Evolutionary conservation across 164 flowering plant species (phyloP).

Genomic region (Magnolia changhungtana): DNA sequence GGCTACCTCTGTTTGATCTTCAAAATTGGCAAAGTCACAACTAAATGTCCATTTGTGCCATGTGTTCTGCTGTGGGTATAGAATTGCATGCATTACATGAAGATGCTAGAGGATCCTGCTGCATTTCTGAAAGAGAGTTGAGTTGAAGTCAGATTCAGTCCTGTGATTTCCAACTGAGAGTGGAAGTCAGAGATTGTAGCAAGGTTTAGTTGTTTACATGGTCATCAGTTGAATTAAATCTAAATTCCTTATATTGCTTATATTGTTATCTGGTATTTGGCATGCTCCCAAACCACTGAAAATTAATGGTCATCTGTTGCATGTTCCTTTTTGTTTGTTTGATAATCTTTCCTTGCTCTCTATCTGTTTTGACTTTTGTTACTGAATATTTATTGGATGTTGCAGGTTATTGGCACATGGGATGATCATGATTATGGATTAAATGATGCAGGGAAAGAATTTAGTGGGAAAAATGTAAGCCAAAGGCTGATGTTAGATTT

Average conservation of each 20-base stretch:
- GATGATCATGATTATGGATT: constrained; percentile 88
- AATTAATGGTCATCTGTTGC: background rate
- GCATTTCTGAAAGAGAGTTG: background rate
- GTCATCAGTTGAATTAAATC: background rate
- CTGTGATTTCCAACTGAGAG: background rate
- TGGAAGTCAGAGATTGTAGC: background rate
- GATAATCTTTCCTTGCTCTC: no score
- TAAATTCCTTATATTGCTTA: background rate
- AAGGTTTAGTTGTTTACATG: background rate
- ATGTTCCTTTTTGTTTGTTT: background rate
- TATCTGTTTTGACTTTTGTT: background rate
- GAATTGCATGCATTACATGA: background rate
- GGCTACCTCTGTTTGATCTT: background rate
- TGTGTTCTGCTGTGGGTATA: background rate
- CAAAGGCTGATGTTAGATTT: constrained; percentile 71
- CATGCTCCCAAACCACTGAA: background rate
- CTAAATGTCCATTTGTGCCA: background rate
- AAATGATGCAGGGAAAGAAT: constrained; percentile 83
- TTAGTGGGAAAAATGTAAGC: constrained; percentile 40
- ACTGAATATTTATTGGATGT: background rate
- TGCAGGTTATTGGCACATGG: constrained; percentile 80
- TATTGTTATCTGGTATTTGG: background rate
- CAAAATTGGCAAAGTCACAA: background rate
- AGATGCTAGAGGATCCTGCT: background rate
- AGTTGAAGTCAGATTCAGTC: background rate